Evolutionary conservation across 2,329 filamentous ascomycete genomes (phyloP).

Genomic region (Sporothrix luriei): DNA sequence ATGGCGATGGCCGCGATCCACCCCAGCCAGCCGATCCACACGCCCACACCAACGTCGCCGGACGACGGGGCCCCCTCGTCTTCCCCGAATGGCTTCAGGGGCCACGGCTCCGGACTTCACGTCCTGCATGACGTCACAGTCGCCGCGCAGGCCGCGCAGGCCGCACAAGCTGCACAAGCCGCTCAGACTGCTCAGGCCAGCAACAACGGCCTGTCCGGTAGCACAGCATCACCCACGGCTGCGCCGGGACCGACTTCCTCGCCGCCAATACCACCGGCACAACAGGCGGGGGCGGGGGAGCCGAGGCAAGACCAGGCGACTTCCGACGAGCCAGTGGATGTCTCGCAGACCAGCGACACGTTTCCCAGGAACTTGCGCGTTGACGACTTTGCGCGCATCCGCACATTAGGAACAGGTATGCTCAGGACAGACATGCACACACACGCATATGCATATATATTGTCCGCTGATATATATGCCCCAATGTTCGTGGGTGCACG

Average conservation of each 20-base stretch:
- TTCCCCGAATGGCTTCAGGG: background rate
- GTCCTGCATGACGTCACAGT: constrained; percentile 30
- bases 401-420: constrained; percentile 75
- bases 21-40: constrained; percentile 27
- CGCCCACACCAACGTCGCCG: background rate
- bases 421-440: background rate
- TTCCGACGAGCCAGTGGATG: constrained; percentile 26
- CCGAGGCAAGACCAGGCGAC: background rate
- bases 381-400: constrained; percentile 70
- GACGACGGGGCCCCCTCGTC: background rate
- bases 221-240: constrained; percentile 1
- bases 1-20: constrained; percentile 32
- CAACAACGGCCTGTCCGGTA: background rate
- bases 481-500: too few species aligned
- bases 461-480: too few species aligned
- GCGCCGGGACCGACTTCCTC: constrained; percentile 4
- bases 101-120: constrained; percentile 3
- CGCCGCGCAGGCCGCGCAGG: background rate
- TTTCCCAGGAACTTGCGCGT: constrained; percentile 42
- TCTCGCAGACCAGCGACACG: background rate
- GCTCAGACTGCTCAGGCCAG: background rate
- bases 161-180: background rate
- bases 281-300: background rate
- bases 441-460: too few species aligned
- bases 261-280: constrained; percentile 4